phyloP scores from a whole-genome alignment of 2,329 filamentous ascomycete species.

The Talaromyces rugulosus region DNA sequence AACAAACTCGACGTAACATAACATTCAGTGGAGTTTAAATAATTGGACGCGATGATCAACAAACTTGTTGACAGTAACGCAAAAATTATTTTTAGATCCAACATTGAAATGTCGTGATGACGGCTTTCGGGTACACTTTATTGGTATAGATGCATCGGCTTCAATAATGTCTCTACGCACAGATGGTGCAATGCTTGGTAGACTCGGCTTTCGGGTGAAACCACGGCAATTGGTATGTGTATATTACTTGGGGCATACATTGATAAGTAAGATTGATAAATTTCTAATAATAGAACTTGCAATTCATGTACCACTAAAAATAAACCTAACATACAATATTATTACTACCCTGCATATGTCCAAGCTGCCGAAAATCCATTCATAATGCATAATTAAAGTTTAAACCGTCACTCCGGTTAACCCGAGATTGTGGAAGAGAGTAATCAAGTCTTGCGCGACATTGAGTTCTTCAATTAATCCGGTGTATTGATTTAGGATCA shows the following conservation, averaged over 20 bases:
- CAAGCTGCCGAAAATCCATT: not conserved
- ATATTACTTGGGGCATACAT: not conserved
- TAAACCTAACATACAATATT: not conserved
- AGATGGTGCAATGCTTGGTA: no score
- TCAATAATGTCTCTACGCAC: not conserved
- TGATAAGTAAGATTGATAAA: not conserved
- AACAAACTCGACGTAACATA: not conserved
- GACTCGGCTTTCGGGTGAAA: not conserved
- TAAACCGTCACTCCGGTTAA: not conserved
- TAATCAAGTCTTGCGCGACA: constrained; percentile 8
- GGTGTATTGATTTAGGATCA: constrained; percentile 9
- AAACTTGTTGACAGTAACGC: not conserved
- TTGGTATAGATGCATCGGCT: not conserved
- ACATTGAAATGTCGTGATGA: not conserved
- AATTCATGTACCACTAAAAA: not conserved
- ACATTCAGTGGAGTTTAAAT: not conserved
- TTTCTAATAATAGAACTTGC: not conserved
- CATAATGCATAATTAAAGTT: not conserved
- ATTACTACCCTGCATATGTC: not conserved
- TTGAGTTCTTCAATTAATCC: constrained; percentile 9
- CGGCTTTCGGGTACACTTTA: no score
- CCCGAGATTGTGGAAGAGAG: constrained; percentile 3
- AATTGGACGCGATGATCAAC: not conserved
- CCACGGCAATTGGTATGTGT: not conserved
- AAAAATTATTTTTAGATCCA: not conserved